phyloP scores from a whole-genome alignment of 441 rosid genomes.

The Populus tomentosa region DNA sequence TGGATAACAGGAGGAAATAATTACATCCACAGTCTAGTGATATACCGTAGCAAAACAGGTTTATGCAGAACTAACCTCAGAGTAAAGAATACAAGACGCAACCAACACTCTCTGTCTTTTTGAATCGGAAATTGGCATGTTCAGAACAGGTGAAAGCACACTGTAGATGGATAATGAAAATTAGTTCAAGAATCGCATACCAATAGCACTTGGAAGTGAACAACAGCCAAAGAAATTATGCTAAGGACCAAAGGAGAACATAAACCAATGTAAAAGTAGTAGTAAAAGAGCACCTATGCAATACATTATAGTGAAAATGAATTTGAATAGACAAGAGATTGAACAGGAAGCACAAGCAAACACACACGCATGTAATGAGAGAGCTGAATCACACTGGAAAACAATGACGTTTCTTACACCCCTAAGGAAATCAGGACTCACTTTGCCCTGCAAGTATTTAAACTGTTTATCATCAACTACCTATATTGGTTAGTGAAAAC shows the following conservation, averaged over 20 bases:
- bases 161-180: too few relatives aligned
- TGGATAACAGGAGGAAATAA: slow-evolving; percentile 23
- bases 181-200: slow-evolving; percentile 24
- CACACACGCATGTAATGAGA: neutral
- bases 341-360: neutral
- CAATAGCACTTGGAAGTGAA: slow-evolving; percentile 11
- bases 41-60: too few relatives aligned
- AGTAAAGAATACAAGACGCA: too few relatives aligned
- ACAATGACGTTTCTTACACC: neutral
- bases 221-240: neutral
- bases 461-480: neutral
- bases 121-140: too few relatives aligned
- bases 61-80: too few relatives aligned
- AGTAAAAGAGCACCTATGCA: slow-evolving; percentile 4
- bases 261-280: neutral
- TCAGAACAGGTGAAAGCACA: too few relatives aligned
- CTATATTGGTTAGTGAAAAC: neutral
- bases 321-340: neutral
- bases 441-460: neutral
- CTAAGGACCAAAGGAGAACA: neutral
- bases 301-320: neutral
- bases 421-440: neutral
- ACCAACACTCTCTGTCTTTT: too few relatives aligned
- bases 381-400: neutral
- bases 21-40: neutral